A percentile compares a stretch with the other conserved stretches of the same genome.
These are phyloP conservation scores for Verticillium zaregamsianum DNA, from an alignment of 2,329 filamentous ascomycete species.

Conservation along the genomic window DNA sequence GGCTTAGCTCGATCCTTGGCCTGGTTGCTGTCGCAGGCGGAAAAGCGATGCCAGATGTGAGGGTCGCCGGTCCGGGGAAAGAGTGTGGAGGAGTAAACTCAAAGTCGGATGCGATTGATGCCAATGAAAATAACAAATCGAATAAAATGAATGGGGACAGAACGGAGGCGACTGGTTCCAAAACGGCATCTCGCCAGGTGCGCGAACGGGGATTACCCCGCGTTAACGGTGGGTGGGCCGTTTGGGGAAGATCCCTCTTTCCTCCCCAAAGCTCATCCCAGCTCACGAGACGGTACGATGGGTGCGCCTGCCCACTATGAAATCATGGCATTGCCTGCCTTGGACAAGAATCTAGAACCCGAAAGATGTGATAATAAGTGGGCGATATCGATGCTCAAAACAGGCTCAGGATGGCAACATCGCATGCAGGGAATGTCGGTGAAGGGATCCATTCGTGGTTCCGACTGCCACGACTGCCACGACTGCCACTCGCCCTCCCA, in stretches of 20 bases:
- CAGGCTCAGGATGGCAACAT: neutral
- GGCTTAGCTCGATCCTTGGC: neutral
- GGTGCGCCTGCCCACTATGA: neutral
- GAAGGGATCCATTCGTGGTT: neutral
- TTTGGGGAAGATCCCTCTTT: neutral
- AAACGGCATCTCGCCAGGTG: neutral
- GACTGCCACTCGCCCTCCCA: neutral
- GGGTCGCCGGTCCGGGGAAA: neutral
- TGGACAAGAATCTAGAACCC: neutral
- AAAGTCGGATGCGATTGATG: neutral
- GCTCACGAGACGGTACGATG: neutral
- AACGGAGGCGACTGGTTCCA: neutral
- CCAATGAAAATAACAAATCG: neutral
- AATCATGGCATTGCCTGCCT: neutral
- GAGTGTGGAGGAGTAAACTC: neutral
- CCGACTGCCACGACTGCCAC: neutral
- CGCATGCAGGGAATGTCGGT: neutral
- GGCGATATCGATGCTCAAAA: neutral
- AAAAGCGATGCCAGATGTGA: neutral
- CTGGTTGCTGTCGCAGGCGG: neutral
- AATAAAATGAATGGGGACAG: neutral
- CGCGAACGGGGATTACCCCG: neutral
- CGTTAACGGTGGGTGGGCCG: neutral
- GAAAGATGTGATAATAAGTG: neutral
- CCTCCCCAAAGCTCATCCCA: too few relatives aligned